phyloP scores from a whole-genome alignment of 768 basidiomycete species.

The Clitopilus passeckerianus region DNA sequence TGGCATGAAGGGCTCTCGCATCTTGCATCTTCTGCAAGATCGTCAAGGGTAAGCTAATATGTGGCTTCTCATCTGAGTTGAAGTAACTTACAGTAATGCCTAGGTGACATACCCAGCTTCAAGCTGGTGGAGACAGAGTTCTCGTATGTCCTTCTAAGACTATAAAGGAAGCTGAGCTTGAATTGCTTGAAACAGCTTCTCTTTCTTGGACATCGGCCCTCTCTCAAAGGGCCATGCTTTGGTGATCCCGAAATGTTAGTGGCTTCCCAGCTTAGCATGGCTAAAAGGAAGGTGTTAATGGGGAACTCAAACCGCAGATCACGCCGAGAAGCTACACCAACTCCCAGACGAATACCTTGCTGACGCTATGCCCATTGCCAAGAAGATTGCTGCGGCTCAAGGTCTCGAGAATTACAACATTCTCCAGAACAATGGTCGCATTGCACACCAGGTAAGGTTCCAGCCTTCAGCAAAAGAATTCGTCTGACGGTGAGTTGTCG shows the following conservation, averaged over 20 bases:
- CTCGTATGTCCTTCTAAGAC: constrained; percentile 43
- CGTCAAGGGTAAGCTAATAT: constrained; percentile 59
- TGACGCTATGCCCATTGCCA: constrained; percentile 76
- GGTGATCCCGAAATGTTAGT: constrained; percentile 87
- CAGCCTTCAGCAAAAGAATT: not conserved
- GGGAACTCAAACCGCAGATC: constrained; percentile 45
- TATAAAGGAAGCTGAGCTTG: not conserved
- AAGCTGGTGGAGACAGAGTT: constrained; percentile 77
- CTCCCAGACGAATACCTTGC: constrained; percentile 80
- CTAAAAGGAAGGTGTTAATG: not conserved
- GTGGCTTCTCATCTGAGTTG: not conserved
- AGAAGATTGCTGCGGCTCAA: constrained; percentile 81
- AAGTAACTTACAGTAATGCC: not conserved
- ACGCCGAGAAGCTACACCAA: constrained; percentile 81
- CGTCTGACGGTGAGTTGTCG: not conserved
- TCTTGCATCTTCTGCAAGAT: constrained; percentile 94
- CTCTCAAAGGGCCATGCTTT: constrained; percentile 88
- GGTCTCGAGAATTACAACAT: constrained; percentile 82
- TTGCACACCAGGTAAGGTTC: constrained; percentile 49
- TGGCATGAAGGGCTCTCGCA: constrained; percentile 43
- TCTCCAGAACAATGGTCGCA: constrained; percentile 57
- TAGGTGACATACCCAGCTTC: constrained; percentile 87
- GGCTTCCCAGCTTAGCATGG: not conserved
- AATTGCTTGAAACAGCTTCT: constrained; percentile 39
- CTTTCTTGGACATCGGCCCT: constrained; percentile 93